Evolutionary conservation across 78 protist genomes (phyloP).

Genomic region (Dictyostelium capitatum): DNA sequence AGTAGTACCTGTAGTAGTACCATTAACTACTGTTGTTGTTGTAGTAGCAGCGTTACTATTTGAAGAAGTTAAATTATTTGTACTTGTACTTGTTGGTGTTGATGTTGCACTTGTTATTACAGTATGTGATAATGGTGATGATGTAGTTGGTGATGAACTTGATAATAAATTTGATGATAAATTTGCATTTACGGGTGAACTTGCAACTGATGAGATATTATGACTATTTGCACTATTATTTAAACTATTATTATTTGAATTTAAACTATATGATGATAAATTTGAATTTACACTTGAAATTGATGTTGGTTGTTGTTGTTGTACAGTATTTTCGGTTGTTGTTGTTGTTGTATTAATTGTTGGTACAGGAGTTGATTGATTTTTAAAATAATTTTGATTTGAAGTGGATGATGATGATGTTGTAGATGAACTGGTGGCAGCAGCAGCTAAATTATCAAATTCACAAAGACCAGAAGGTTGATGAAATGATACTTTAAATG

Average conservation of each 20-base stretch:
- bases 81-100: background rate
- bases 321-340: background rate
- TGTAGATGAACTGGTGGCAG: background rate
- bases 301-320: background rate
- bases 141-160: background rate
- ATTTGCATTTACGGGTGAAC: constrained; percentile 12
- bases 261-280: constrained; percentile 33
- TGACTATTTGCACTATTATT: constrained; percentile 25
- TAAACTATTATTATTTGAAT: constrained; percentile 19
- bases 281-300: background rate
- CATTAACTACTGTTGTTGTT: background rate
- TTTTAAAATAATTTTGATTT: background rate
- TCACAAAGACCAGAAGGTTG: constrained; percentile 68
- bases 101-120: background rate
- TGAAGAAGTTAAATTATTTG: background rate
- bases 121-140: constrained; percentile 10
- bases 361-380: constrained; percentile 1
- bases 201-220: background rate
- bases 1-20: background rate
- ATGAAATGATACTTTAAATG: constrained; percentile 10
- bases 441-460: constrained; percentile 1
- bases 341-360: background rate
- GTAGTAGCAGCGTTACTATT: background rate
- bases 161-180: background rate
- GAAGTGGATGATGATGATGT: background rate